Evolutionary conservation across 805 yeast genomes (phyloP).

Genomic region (Yamadazyma nakazawae): DNA sequence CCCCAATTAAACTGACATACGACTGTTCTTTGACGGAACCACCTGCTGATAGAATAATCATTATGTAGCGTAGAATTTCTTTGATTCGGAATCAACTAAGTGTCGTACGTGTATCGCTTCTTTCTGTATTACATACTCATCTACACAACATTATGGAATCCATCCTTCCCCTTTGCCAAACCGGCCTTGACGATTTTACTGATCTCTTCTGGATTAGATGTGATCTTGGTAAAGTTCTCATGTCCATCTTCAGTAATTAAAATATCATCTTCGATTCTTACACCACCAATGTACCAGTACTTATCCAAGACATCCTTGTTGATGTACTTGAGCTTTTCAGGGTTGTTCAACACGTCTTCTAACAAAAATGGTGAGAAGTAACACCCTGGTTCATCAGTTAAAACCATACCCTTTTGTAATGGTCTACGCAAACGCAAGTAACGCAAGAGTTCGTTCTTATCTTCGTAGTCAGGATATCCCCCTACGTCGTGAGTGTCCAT

Average conservation of each 20-base stretch:
- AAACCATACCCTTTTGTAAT: constrained; percentile 72
- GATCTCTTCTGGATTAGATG: constrained; percentile 83
- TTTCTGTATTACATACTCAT: not conserved
- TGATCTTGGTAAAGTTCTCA: constrained; percentile 78
- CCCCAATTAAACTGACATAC: too few species aligned
- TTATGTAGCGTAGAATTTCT: too few species aligned
- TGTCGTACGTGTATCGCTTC: not conserved
- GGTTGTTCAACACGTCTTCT: constrained; percentile 53
- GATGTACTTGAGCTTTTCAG: constrained; percentile 53
- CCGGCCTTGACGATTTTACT: constrained; percentile 73
- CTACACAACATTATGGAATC: constrained; percentile 56
- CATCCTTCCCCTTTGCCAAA: constrained; percentile 52
- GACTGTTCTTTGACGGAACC: too few species aligned
- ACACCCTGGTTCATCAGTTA: constrained; percentile 94
- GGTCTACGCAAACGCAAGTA: constrained; percentile 79
- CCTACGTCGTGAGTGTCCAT: constrained; percentile 97
- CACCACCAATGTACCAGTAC: constrained; percentile 93
- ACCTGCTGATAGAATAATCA: too few species aligned
- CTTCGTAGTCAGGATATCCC: constrained; percentile 82
- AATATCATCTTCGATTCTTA: constrained; percentile 92
- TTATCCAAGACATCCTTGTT: constrained; percentile 63
- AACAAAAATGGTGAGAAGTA: constrained; percentile 85
- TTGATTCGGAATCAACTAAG: too few species aligned
- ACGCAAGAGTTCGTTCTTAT: constrained; percentile 69
- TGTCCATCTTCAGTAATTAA: constrained; percentile 71